Evolutionary conservation across 1,139 yeast species (phyloP), one percentile per base, ranked within the genome.

Genomic region (Lodderomyces parapsilosis): DNA sequence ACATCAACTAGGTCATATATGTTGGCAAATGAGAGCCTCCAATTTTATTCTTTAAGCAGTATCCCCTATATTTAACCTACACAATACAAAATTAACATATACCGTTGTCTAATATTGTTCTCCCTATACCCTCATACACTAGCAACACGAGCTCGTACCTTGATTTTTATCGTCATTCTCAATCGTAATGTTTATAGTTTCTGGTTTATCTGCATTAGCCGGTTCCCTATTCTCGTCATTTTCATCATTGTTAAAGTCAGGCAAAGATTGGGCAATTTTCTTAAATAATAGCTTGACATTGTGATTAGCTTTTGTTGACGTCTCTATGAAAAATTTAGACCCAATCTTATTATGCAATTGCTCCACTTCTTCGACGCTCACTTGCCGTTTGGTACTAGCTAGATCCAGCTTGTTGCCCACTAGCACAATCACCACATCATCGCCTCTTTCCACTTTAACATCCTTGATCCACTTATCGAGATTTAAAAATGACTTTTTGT

Each of bases 301-400:
- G 62, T 90, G 87, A 37, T 96, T 96, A 40, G 93, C 93, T 65
- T 91, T 93, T 24, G 98, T 94, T 50, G 96, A 86, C 3, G 99
- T 93, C 60, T 93, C 99, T 61, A 93, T 82, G 61, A 85, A 89
- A 49, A 86, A 81, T 57, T 82, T 78, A 36, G 93, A 90, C 7
- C 88, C 90, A n/a, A 66, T 66, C 39, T 59, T 59, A 41, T 61
- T 56, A 42, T 63, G 64, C 52, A 88, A 70, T 41, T 77, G 78
- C 57, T 88, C 88, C 18, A 95, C 87, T 55, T 85, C 86, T 55
- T 90, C 96, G 17, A 76, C 68, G 2, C 95, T 78, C 15, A 91
- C 95, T 57, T 87, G 88, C 52, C 96, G 81, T 60, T 78, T 80
- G 47, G 81, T 84, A 42, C 78, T 81, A 5, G 55, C 51, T 43